Evolutionary conservation across 1,284 basidiomycete genomes (phyloP), one percentile per base, ranked within the genome.

Genomic region (Entoloma clypeatum): DNA sequence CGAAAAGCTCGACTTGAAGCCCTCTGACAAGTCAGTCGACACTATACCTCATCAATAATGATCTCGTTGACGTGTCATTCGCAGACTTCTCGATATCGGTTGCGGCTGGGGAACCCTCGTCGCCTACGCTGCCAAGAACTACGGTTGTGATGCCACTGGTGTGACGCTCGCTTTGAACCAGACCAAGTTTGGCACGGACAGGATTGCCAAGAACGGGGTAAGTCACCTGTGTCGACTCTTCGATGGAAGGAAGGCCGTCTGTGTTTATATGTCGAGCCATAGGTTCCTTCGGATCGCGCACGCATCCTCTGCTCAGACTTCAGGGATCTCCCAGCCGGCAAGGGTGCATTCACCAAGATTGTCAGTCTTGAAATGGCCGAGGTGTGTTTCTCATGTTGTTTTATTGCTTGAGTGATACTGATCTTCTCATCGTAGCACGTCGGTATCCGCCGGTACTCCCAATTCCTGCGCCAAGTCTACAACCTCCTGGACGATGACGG

Each of bases 331-430:
- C 92, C 92, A 26, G 78, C 79, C 33, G 77, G 80, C 18, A 75
- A 79, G 43, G 88, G 84, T 41, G 79, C 80, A 43, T 99, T 87
- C 64, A 87, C 81, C 61, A 99, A 99, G 74, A 99, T 99, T 49
- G 91, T 95, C 38, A 86, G 84, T 54, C 77, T 99, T 54, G 95
- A 99, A 68, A 99, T 99, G 95, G 95, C 95, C 25, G 96, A 99
- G 74, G 82, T 84, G 47, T 19, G 69, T 54, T 3, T 1, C 35
- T 21, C 3, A 13, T 17, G 2, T 23, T n/a, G 25, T 39, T 10
- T 11, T 10, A 5, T 4, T 17, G 22, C 10, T 10, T 3, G 16
- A 8, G 9, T 38, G 17, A n/a, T 11, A 11, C 24, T 19, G n/a
- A n/a, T 24, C 17, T 18, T 13, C n/a, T 18, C n/a, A 17, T 5